Conservation (phyloP, 352 stramenopile genomes). For the Pythium aristosporum region DNA sequence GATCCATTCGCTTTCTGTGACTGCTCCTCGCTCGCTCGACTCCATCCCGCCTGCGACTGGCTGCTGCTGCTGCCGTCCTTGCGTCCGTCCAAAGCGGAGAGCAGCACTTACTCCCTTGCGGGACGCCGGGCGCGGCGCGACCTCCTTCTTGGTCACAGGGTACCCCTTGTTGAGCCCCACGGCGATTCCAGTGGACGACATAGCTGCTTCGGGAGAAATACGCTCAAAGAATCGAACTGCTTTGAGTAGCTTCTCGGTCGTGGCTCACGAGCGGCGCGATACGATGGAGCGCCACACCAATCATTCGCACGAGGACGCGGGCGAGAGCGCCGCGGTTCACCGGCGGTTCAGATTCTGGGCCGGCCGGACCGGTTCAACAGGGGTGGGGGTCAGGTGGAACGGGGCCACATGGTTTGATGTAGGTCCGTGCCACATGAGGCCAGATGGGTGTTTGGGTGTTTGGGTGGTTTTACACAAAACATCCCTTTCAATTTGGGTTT, state of each 20-base stretch:
- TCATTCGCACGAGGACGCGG: slow-evolving; percentile 25
- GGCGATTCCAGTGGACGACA: slow-evolving; percentile 91
- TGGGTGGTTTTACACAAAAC: no score
- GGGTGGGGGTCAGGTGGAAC: slow-evolving; percentile 10
- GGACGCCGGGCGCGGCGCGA: slow-evolving; percentile 78
- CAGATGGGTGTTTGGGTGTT: no score
- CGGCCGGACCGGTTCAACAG: slow-evolving; percentile 5
- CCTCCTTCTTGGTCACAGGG: slow-evolving; percentile 91
- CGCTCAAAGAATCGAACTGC: slow-evolving; percentile 85
- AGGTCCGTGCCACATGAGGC: not conserved
- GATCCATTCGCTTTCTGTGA: not conserved
- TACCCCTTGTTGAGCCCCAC: slow-evolving; percentile 92
- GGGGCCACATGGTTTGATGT: slow-evolving; percentile 4
- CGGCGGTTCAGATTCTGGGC: slow-evolving; percentile 7
- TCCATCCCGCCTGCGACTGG: not conserved
- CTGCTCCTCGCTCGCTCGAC: not conserved
- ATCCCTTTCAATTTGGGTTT: no score
- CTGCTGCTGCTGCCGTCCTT: not conserved
- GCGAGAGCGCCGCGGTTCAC: slow-evolving; percentile 11
- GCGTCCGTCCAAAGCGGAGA: not conserved
- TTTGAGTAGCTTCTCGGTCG: slow-evolving; percentile 20
- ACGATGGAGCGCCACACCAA: slow-evolving; percentile 36
- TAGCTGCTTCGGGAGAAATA: slow-evolving; percentile 78
- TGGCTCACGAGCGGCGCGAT: slow-evolving; percentile 4
- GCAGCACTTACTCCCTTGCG: slow-evolving; percentile 88